Evolutionary conservation across 169 alveolate genomes (phyloP), one percentile per base, ranked within the genome.

Genomic region (Babesia bigemina): DNA sequence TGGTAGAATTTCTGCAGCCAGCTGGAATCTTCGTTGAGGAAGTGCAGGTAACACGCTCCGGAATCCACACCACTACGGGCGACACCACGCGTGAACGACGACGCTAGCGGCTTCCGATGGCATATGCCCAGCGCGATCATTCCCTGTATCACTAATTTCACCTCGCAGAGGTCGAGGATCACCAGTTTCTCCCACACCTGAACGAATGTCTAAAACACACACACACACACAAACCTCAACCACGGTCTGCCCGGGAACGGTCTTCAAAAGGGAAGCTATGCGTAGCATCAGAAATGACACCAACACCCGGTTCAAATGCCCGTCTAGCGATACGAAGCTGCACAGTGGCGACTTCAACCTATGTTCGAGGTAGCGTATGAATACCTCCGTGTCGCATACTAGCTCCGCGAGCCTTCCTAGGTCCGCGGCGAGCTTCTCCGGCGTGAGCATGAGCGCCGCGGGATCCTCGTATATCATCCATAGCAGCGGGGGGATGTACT

Each of bases 141-240:
- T 19, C 72, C 66, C 8, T 50, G 57, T 33, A 72, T 50, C 62
- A 81, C 29, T 13, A 59, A 39, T 63, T 65, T 49, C 17, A 81
- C 88, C 66, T 81, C 88, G 56, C 88, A 81, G 16, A 69, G 47
- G 55, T 81, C 88, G 45, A 81, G 63, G n/a, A 81, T 74, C 28
- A 67, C 88, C 42, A 81, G 33, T 24, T 81, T 69, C 72, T 74
- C 72, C 88, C 88, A 81, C 24, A 81, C 72, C 88, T 81, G 33
- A 39, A 71, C 50, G 21, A n/a, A 17, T 21, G 16, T 28, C 48
- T 12, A 21, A 39, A 6, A 22, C 84, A 61, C 39, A 24, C 42
- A 24, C 36, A 14, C 45, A 42, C 61, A 52, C 17, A 73, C 88
- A 6, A 13, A 81, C 88, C 88, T 81, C 79, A 21, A 69, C 66